A percentile compares a stretch with the other conserved stretches of the same genome.
Evolutionary conservation across 352 stramenopile genomes (phyloP).

Genomic region (Phytophthora melonis): DNA sequence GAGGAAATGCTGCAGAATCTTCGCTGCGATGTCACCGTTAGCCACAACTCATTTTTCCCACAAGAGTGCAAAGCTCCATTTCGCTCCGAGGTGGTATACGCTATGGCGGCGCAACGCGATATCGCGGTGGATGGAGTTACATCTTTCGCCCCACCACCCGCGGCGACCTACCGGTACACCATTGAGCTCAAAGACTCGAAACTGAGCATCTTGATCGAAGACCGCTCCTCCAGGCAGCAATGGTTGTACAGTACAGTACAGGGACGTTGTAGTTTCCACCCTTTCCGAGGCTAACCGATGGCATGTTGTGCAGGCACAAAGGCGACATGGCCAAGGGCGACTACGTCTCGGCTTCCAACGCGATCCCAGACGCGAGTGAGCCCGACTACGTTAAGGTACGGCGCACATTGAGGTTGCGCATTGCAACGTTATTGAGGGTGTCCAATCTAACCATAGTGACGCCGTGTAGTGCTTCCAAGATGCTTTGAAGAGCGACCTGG

Average conservation of each 20-base stretch:
- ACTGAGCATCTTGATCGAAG: neutral
- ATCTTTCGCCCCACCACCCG: neutral
- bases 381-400: conserved; percentile 1
- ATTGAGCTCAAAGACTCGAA: neutral
- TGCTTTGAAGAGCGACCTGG: neutral
- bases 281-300: neutral
- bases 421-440: too few relatives aligned
- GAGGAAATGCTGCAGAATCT: too few relatives aligned
- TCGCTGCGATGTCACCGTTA: too few relatives aligned
- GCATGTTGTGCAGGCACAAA: neutral
- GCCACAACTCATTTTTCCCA: too few relatives aligned
- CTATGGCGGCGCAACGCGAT: neutral
- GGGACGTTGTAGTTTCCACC: too few relatives aligned
- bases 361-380: neutral
- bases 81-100: too few relatives aligned
- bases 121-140: conserved; percentile 10
- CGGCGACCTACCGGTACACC: neutral
- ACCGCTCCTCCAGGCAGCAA: neutral
- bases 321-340: neutral
- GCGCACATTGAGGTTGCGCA: too few relatives aligned
- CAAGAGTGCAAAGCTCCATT: too few relatives aligned
- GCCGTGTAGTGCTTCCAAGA: conserved; percentile 5
- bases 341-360: neutral
- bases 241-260: neutral
- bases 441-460: too few relatives aligned